A percentile compares a stretch with the other conserved stretches of the same genome.
These are phyloP conservation scores for Blastocystis sp. DNA, from an alignment of 352 stramenopile genomes.

Conservation along the genomic window DNA sequence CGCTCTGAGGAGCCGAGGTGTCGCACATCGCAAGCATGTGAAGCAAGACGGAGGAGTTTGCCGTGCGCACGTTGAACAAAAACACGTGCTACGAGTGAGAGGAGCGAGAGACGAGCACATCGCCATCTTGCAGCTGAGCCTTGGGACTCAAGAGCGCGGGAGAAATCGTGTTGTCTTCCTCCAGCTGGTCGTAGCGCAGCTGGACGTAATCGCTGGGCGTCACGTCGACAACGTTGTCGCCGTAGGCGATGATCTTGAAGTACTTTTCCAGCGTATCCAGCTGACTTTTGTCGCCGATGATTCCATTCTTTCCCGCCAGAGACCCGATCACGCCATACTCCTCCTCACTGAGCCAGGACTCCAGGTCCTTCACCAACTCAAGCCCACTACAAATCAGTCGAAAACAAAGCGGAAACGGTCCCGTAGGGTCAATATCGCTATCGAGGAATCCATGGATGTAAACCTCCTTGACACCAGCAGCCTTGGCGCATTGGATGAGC, in stretches of 20 bases:
- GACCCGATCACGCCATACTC: neutral
- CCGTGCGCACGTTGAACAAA: neutral
- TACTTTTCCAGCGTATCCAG: neutral
- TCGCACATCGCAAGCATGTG: neutral
- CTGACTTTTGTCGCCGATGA: neutral
- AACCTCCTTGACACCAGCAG: neutral
- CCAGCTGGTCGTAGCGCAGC: constrained; percentile 1
- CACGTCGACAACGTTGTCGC: neutral
- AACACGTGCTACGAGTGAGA: neutral
- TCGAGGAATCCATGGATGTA: neutral
- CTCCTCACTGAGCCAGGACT: neutral
- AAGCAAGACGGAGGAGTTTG: neutral
- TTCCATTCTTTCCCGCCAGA: neutral
- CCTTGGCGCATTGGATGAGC: neutral
- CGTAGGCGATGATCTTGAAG: neutral
- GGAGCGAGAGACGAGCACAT: neutral
- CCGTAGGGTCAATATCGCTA: neutral
- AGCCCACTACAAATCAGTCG: neutral
- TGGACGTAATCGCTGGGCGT: neutral
- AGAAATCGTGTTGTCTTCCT: neutral
- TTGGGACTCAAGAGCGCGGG: neutral
- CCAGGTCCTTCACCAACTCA: neutral
- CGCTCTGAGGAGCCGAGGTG: neutral
- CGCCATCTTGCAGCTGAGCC: neutral
- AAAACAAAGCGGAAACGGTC: neutral